Evolutionary conservation across 2,329 filamentous ascomycete genomes (phyloP).

Genomic region (Paecilomyces formosus): DNA sequence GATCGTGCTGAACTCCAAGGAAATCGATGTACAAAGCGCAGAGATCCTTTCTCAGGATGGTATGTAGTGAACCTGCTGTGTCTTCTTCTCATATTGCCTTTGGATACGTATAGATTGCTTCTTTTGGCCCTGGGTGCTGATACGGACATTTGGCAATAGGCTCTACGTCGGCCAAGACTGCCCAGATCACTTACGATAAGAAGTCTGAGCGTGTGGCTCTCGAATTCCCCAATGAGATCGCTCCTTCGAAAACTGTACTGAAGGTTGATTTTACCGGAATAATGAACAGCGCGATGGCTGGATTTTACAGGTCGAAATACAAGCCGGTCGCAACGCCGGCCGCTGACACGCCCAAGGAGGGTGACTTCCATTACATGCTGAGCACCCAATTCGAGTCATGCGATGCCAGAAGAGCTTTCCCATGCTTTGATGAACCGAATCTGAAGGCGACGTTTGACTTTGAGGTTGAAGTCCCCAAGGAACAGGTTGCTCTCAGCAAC

Average conservation of each 20-base stretch:
- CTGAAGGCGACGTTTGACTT: constrained; percentile 96
- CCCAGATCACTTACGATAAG: constrained; percentile 69
- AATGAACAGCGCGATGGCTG: constrained; percentile 86
- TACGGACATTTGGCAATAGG: constrained; percentile 12
- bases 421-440: constrained; percentile 97
- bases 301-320: constrained; percentile 92
- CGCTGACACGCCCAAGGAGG: constrained; percentile 68
- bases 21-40: constrained; percentile 67
- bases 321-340: constrained; percentile 68
- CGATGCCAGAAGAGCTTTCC: constrained; percentile 89
- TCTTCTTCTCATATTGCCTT: background rate
- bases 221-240: constrained; percentile 64
- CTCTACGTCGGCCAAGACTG: constrained; percentile 41
- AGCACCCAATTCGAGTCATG: constrained; percentile 97
- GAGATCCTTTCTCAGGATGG: constrained; percentile 28
- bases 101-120: background rate
- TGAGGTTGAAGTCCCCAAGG: constrained; percentile 80
- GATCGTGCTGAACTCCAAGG: constrained; percentile 76
- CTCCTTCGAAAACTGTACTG: constrained; percentile 60
- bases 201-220: constrained; percentile 78
- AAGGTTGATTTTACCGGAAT: constrained; percentile 69
- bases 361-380: constrained; percentile 63
- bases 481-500: constrained; percentile 85
- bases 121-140: background rate
- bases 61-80: constrained; percentile 8